Base-by-base conservation (phyloP, 805 yeast genomes). In the Ogataea salicorniae region DNA sequence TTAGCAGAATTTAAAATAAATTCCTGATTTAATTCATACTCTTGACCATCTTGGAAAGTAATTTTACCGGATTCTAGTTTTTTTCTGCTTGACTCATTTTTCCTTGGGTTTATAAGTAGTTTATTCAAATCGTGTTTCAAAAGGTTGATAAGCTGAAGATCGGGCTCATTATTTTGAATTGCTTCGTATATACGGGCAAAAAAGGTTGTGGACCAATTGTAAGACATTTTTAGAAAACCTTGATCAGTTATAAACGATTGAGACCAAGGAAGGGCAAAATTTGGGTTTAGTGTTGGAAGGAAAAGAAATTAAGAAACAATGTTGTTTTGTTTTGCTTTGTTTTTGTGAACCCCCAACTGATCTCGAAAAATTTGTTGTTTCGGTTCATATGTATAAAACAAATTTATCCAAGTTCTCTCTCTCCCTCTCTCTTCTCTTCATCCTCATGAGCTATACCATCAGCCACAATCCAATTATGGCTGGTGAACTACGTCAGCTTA, bases 1-100 rank as follows among this genome's bases (percentile, higher is more conserved):
- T 72, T 70, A 5, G 81, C 70, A 0, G 89, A 76, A 4, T 77
- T 72, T 45, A 80, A 73, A 37, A 84, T 72, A 55, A 89, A 91
- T 36, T 79, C 78, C 41, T 78, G 71, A 59, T 86, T 88, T 33
- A 91, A 64, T 49, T 77, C 76, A 55, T 77, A 83, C 41, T 78
- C 78, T 14, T 74, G 76, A 22, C 83, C 83, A 56, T 75, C 81
- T 17, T 73, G 67, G 33, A 90, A 69, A 9, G 60, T 61, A 6
- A 83, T 61, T 33, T 66, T 71, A 4, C 79, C 77, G 34, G 69
- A 60, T 60, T 80, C 78, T 37, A 83, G 57, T 42, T 60, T 59
- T 18, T 70, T 66, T 57, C 84, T 71, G 41, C 82, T 75, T 6
- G 67, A 31, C 16, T 74, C 73, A 48, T 71, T 75, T 55, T 76